Evolutionary conservation across 2,329 filamentous ascomycete species (phyloP), one percentile per base, ranked within the genome.

Genomic region (Pseudogymnoascus sp.): DNA sequence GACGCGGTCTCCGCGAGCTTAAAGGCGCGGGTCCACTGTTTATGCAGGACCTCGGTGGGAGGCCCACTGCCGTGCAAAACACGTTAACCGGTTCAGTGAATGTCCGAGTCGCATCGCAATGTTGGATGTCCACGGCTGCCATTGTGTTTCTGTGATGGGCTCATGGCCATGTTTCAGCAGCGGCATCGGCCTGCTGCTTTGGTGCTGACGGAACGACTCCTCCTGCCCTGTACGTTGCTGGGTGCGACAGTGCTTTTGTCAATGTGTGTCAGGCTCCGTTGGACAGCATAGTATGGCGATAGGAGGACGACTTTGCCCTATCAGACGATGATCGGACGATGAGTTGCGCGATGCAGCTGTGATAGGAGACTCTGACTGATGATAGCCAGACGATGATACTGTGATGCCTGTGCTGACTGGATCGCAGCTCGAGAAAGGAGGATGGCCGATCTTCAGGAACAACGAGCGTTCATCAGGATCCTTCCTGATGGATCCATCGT

Each of bases 91-190:
- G 28, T 56, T 56, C 50, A 21, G 50, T 56, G 50, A 56, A 21
- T 35, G 50, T 56, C 28, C 16, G 50, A 35, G 50, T 56, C 50
- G 50, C 50, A 56, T 56, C 50, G 50, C 50, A 56, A 56, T 56
- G 50, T 56, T 33, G 50, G 25, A n/a, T 16, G 47, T 53, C n/a
- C 47, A 33, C n/a, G 25, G n/a, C 14, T 18, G 25, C 47, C 4
- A 53, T 53, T 31, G 25, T 53, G 47, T n/a, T 53, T 7, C n/a
- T 18, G 8, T 33, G 28, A 56, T 56, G 50, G 50, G 50, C 18
- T 28, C 28, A 56, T 16, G 50, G 50, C 11, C 16, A 5, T 56
- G 50, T 56, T 56, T 56, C 50, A 56, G 50, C 50, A 11, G 16
- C 28, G 11, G 50, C 28, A 56, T 33, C 28, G 16, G 50, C 28